Percentiles rank a stretch among this genome's conserved stretches.
These are phyloP conservation scores for Linum tenue DNA, from an alignment of 345 rosid genomes.

Conservation along the genomic window DNA sequence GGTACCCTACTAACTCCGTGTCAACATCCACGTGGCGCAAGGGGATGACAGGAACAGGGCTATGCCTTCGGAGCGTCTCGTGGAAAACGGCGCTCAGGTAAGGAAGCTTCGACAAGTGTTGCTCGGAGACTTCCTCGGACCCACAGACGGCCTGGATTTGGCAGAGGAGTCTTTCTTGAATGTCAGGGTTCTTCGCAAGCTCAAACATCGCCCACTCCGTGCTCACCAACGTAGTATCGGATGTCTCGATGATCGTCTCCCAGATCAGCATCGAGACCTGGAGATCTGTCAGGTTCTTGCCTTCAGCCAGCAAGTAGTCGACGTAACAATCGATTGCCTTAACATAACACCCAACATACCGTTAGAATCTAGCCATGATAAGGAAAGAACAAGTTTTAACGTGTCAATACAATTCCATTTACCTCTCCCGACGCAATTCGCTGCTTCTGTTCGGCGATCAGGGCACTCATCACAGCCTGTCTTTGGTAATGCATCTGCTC, in stretches of 20 bases:
- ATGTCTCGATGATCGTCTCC: slow-evolving; percentile 67
- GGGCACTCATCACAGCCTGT: slow-evolving; percentile 58
- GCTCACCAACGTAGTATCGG: slow-evolving; percentile 71
- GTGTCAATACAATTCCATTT: no score
- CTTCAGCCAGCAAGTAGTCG: slow-evolving; percentile 52
- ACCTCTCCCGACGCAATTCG: slow-evolving; percentile 47
- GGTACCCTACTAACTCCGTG: slow-evolving; percentile 62
- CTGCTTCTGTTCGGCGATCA: slow-evolving; percentile 38
- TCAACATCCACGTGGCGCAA: slow-evolving; percentile 67
- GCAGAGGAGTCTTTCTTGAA: slow-evolving; percentile 44
- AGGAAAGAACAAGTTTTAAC: no score
- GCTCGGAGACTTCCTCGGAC: slow-evolving; percentile 51
- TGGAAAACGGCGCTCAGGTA: slow-evolving; percentile 63
- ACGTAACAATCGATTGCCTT: slow-evolving; percentile 36
- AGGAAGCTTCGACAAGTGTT: slow-evolving; percentile 42
- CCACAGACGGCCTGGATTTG: slow-evolving; percentile 50
- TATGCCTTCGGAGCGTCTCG: slow-evolving; percentile 73
- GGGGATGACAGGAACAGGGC: slow-evolving; percentile 67
- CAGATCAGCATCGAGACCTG: slow-evolving; percentile 56
- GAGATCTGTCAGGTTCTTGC: slow-evolving; percentile 46
- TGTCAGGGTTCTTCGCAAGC: slow-evolving; percentile 54
- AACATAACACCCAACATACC: no score
- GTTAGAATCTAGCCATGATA: no score
- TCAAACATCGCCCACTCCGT: slow-evolving; percentile 89
- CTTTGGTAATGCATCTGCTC: slow-evolving; percentile 36